Evolutionary conservation across 2,329 filamentous ascomycete genomes (phyloP).

Genomic region (Drechmeria coniospora): DNA sequence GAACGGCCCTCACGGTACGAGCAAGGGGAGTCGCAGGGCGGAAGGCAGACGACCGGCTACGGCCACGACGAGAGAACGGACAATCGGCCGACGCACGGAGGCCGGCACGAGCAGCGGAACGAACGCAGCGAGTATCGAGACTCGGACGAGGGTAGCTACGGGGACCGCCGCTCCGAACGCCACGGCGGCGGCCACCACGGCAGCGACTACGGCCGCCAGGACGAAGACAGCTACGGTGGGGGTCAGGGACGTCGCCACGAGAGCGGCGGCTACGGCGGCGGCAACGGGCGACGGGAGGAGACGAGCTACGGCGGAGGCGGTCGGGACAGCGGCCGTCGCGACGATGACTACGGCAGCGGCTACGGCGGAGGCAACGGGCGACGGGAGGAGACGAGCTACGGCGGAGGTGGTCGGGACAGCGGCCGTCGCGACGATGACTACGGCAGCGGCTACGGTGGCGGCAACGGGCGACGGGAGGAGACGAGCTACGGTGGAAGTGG

Average conservation of each 20-base stretch:
- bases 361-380: slow-evolving; percentile 8
- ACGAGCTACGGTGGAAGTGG: slow-evolving; percentile 7
- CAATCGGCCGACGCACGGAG: slow-evolving; percentile 31
- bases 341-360: slow-evolving; percentile 11
- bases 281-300: slow-evolving; percentile 9
- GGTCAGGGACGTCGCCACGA: slow-evolving; percentile 12
- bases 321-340: slow-evolving; percentile 8
- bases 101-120: slow-evolving; percentile 43
- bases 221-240: slow-evolving; percentile 6
- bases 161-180: slow-evolving; percentile 6
- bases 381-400: slow-evolving; percentile 5
- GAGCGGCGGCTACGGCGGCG: slow-evolving; percentile 11
- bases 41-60: slow-evolving; percentile 27
- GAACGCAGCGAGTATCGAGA: slow-evolving; percentile 33
- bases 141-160: slow-evolving; percentile 13
- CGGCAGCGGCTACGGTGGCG: slow-evolving; percentile 5
- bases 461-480: slow-evolving; percentile 7
- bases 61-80: slow-evolving; percentile 45
- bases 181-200: slow-evolving; percentile 6
- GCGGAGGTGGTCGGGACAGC: slow-evolving; percentile 1
- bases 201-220: slow-evolving; percentile 4
- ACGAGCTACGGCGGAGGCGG: slow-evolving; percentile 9
- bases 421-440: slow-evolving; percentile 3
- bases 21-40: slow-evolving; percentile 29
- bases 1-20: slow-evolving; percentile 49